Conservation (phyloP, 2,329 filamentous ascomycete genomes). For the Fusarium multiceps region DNA sequence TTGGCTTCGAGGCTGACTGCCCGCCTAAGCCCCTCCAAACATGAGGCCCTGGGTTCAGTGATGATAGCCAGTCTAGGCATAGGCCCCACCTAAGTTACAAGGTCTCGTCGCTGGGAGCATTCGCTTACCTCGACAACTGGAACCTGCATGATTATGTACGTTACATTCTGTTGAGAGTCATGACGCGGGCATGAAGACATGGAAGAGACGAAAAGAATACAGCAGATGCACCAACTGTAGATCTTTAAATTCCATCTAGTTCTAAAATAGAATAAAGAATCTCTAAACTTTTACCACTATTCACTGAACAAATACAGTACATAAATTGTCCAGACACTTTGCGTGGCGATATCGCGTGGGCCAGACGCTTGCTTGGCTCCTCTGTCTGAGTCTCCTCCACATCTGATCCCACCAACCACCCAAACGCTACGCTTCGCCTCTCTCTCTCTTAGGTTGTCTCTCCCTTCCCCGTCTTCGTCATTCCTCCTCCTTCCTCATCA, state of each 20-base stretch:
- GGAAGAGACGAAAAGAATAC: not conserved
- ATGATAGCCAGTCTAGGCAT: not conserved
- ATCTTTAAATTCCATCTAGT: not conserved
- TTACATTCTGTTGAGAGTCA: not conserved
- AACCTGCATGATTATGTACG: not conserved
- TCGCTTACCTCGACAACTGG: not conserved
- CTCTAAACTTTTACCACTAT: not conserved
- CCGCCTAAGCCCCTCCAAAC: not conserved
- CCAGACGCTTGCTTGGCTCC: constrained; percentile 28
- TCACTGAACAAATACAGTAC: not conserved
- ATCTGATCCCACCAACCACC: constrained; percentile 32
- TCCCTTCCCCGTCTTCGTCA: constrained; percentile 30
- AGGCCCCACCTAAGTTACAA: not conserved
- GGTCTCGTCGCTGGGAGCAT: not conserved
- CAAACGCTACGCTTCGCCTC: constrained; percentile 24
- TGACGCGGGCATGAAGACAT: not conserved
- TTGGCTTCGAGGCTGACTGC: not conserved
- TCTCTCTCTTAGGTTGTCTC: constrained; percentile 15
- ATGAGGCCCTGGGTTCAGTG: not conserved
- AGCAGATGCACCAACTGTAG: not conserved
- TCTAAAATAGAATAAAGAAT: not conserved
- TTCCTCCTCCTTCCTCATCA: constrained; percentile 22
- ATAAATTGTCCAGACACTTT: not conserved
- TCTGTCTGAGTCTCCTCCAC: constrained; percentile 33
- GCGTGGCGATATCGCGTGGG: constrained; percentile 40